Conservation (phyloP, 148 eudicot species). For the Limonium bicolor region DNA sequence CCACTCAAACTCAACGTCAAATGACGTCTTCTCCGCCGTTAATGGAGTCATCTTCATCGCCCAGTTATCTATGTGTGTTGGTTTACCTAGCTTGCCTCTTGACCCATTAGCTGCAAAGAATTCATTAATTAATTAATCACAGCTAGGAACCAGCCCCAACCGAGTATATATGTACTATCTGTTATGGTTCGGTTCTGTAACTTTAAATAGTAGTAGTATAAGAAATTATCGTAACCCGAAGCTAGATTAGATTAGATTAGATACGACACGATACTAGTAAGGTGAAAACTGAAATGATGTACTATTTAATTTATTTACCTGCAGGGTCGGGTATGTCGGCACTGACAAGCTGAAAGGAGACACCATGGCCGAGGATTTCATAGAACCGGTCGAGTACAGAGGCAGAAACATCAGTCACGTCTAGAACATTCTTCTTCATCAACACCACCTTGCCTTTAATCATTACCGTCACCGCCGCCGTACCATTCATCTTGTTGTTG, state of each 20-base stretch:
- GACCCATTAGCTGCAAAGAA: constrained; percentile 24
- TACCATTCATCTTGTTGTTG: too few relatives aligned
- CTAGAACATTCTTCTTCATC: constrained; percentile 53
- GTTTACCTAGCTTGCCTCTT: constrained; percentile 42
- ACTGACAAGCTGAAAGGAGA: constrained; percentile 64
- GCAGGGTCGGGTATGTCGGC: constrained; percentile 22
- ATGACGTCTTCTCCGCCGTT: constrained; percentile 31
- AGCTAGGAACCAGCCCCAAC: too few relatives aligned
- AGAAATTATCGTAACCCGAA: too few relatives aligned
- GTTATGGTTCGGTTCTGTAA: too few relatives aligned
- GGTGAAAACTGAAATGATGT: too few relatives aligned
- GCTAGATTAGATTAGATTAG: too few relatives aligned
- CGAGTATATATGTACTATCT: too few relatives aligned
- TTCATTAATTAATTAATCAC: too few relatives aligned
- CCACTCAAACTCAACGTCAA: constrained; percentile 58
- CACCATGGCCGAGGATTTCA: constrained; percentile 46
- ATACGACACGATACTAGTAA: too few relatives aligned
- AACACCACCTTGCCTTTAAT: constrained; percentile 44
- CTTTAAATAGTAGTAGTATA: too few relatives aligned
- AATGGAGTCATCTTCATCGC: constrained; percentile 23
- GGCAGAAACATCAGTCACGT: constrained; percentile 33
- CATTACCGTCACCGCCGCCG: constrained; percentile 6
- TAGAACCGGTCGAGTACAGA: constrained; percentile 46
- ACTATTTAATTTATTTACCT: too few relatives aligned
- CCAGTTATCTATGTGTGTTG: constrained; percentile 55